phyloP scores from a whole-genome alignment of 768 basidiomycete genomes.

The Termitomyces sp. region DNA sequence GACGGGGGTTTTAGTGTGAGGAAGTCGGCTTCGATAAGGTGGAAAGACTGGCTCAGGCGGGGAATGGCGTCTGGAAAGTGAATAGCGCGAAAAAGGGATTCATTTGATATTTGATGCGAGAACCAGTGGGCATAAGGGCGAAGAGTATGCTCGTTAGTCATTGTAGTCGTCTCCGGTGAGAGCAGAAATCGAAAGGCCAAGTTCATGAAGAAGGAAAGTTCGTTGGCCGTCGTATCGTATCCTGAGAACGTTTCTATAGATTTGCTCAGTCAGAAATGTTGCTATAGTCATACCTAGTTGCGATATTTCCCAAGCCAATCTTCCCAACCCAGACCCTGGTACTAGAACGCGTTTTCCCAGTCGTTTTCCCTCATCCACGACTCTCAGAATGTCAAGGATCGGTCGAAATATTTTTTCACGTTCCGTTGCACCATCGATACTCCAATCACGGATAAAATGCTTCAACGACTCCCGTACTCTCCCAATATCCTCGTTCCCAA shows the following conservation, averaged over 20 bases:
- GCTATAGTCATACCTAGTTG: slow-evolving; percentile 36
- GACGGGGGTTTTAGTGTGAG: slow-evolving; percentile 28
- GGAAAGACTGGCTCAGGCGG: slow-evolving; percentile 34
- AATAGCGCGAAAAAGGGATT: slow-evolving; percentile 45
- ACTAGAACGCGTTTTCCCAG: slow-evolving; percentile 41
- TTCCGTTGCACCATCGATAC: slow-evolving; percentile 47
- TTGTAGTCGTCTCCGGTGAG: slow-evolving; percentile 36
- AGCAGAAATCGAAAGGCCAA: slow-evolving; percentile 54
- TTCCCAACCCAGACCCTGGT: slow-evolving; percentile 58
- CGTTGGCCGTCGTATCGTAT: slow-evolving; percentile 54
- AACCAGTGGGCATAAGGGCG: slow-evolving; percentile 66
- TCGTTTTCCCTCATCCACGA: slow-evolving; percentile 23
- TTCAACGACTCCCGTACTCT: slow-evolving; percentile 56
- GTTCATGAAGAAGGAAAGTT: slow-evolving; percentile 63
- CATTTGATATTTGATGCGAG: slow-evolving; percentile 54
- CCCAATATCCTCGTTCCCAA: slow-evolving; percentile 31
- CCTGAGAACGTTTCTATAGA: slow-evolving; percentile 21
- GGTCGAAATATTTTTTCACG: slow-evolving; percentile 51
- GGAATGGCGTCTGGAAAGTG: slow-evolving; percentile 60
- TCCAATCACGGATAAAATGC: slow-evolving; percentile 72
- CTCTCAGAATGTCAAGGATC: slow-evolving; percentile 42
- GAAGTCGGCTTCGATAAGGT: slow-evolving; percentile 55
- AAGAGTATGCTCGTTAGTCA: slow-evolving; percentile 40
- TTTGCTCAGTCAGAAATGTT: not conserved
- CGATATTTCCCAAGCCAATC: slow-evolving; percentile 67